Base-by-base conservation (phyloP, 179 eudicot species). In the Silene coronaria region DNA sequence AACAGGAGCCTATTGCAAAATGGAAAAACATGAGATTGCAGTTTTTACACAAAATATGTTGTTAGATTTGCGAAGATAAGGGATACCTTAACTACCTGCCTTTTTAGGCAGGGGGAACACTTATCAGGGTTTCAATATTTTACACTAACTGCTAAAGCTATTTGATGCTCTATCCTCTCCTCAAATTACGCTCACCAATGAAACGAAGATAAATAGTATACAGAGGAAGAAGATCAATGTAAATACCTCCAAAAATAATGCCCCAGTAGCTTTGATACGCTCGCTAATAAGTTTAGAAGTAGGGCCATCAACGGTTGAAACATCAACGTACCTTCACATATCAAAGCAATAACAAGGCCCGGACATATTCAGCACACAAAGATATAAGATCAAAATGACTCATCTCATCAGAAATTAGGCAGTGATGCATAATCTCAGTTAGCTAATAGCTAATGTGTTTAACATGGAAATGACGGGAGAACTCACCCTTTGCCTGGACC, bases 401-500 rank as follows among this genome's bases (percentile, higher is more conserved):
- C 5, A 3, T 36, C 42, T 36, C 13, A 10, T 42, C 46, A 42
- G 46, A 42, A 7, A 38, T 8, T 38, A 7, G 12, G 45, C 45
- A 38, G 9, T 36, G 45, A 38, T 38, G 12, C 46, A 42, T 8
- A 69, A 24, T 5, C 74, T 42, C n/a, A n/a, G n/a, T n/a, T n/a
- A n/a, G n/a, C 3, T 13, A 8, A 38, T 10, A 9, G 73, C 58
- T 26, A 13, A 17, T 5, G 28, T 53, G 23, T 38, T 60, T 46
- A 3, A 53, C 76, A 46, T 23, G 9, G 30, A 26, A 24, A 14
- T 5, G 28, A 57, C 62, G 55, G 45, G 57, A 71, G 3, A 45
- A 21, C 86, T 62, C 87, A 95, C 99, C 99, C 99, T 88, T 95
- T 95, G 84, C 97, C 97, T 17, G 90, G 83, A 80, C 88, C 81